Base-by-base conservation (phyloP, 2,329 filamentous ascomycete genomes). In the Cordyceps militaris region DNA sequence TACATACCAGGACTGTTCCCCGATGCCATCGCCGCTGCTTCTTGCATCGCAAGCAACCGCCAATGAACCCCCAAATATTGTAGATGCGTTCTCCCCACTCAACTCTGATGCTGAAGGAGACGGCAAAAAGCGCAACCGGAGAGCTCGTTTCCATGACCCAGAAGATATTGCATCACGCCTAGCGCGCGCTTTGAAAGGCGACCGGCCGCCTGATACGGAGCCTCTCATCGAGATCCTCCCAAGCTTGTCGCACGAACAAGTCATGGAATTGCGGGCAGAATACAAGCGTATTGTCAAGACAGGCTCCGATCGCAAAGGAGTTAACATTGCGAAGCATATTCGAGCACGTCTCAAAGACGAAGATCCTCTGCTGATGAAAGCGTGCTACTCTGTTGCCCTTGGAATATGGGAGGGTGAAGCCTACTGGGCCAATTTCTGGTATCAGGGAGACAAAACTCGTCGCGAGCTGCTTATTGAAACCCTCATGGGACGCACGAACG, bases 381-480 rank as follows among this genome's bases (percentile, higher is more conserved):
- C 89, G 7, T 91, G 88, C 67, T 97, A 97, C 70, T 85, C 92
- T 3, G 92, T 90, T 2, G 91, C 93, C 0, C 81, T 97, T 0
- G 94, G 94, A 10, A 82, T 82, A 54, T 97, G 91, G 86, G 94
- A 97, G 74, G 87, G 86, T 64, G 94, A 99, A 71, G 90, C 91
- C 0, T 96, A 96, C 78, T 99, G 94, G 92, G 91, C 93, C 60
- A 97, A 97, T 71, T 96, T 91, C 72, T 97, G 91, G 86, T 97
- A 97, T 74, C 93, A 97, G 69, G 86, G 87, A 38, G 88, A 93
- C 71, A 89, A 87, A 66, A 89, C 86, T 8, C 82, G 91, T 3
- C 84, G 92, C 6, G 93, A 97, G 71, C 79, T 99, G 36, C 81
- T 99, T 55, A 97, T 97, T 65, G 94, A 99, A 73, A 84, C 86